Evolutionary conservation across 768 basidiomycete genomes (phyloP), one percentile per base, ranked within the genome.

Genomic region (Lactarius akahatsu): DNA sequence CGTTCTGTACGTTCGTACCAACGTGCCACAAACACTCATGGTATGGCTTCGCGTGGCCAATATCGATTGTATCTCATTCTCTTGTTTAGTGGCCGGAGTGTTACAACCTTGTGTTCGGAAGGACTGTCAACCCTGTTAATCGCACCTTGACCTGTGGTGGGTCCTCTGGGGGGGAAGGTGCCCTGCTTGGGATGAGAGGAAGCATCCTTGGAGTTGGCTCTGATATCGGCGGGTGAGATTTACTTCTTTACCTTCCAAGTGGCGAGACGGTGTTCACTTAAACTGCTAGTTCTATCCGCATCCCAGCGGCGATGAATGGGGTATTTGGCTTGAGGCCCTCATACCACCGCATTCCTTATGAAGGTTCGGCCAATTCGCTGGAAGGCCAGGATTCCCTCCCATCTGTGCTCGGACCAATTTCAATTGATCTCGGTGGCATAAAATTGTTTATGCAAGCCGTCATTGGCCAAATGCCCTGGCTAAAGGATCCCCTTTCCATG

Each of bases 111-210:
- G 79, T 94, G 34, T 95, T 90, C 71, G 93, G 92, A 2, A 80
- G 90, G 61, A 94, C 94, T 0, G 72, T 78, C 18, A 93, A 94
- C 71, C 93, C 93, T 0, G 78, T 81, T 73, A 92, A 94, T 73
- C 83, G 88, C 11, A 80, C 80, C 20, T 78, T 92, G 56, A 92
- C 89, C 6, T 77, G 80, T 5, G 92, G 93, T 13, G 94, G 94
- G 1, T 94, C 91, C 0, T 91, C 89, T 3, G 94, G 94, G 7
- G 94, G 93, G 40, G 94, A 95, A 77, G 90, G 89, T 50, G 90
- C 92, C 1, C 80, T 95, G 8, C 71, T 94, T 52, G 87, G 86
- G 72, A 70, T 80, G 74, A 79, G 73, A 62, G 83, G 84, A 40
- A 78, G 78, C 40, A 77, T 79, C 2, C 52, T 84, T 67, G 90